Evolutionary conservation across 2,329 filamentous ascomycete species (phyloP).

Genomic region (Aureobasidium subglaciale): DNA sequence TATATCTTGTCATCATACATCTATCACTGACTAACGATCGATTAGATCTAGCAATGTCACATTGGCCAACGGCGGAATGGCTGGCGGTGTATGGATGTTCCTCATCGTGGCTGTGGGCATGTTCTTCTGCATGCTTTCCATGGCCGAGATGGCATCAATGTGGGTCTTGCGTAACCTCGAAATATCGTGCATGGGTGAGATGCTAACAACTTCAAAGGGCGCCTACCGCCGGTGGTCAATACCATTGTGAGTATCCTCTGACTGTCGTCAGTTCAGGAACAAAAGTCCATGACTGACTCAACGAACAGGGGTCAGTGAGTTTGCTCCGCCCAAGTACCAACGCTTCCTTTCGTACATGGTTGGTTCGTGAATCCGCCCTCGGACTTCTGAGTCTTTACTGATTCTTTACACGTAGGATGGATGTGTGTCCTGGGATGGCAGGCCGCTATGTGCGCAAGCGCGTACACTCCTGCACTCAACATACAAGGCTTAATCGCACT

Average conservation of each 20-base stretch:
- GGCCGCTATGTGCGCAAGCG: conserved; percentile 2
- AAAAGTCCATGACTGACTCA: background rate
- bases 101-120: conserved; percentile 24
- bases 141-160: conserved; percentile 31
- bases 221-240: conserved; percentile 19
- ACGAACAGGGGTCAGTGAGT: conserved; percentile 8
- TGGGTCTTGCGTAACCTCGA: background rate
- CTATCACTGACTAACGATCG: conserved; percentile 40
- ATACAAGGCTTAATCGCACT: conserved; percentile 9
- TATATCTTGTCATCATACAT: background rate
- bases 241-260: conserved; percentile 2
- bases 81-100: conserved; percentile 24
- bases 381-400: background rate
- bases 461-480: conserved; percentile 4
- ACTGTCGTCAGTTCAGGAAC: background rate
- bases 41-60: conserved; percentile 45
- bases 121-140: conserved; percentile 20
- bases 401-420: background rate
- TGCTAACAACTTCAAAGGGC: conserved; percentile 16
- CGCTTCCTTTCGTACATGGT: conserved; percentile 12
- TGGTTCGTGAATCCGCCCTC: background rate
- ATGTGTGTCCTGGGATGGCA: conserved; percentile 14
- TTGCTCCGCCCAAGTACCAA: conserved; percentile 12
- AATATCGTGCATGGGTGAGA: background rate
- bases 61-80: conserved; percentile 28